Evolutionary conservation across 306 rosid genomes (phyloP).

Genomic region (Begonia loranthoides): DNA sequence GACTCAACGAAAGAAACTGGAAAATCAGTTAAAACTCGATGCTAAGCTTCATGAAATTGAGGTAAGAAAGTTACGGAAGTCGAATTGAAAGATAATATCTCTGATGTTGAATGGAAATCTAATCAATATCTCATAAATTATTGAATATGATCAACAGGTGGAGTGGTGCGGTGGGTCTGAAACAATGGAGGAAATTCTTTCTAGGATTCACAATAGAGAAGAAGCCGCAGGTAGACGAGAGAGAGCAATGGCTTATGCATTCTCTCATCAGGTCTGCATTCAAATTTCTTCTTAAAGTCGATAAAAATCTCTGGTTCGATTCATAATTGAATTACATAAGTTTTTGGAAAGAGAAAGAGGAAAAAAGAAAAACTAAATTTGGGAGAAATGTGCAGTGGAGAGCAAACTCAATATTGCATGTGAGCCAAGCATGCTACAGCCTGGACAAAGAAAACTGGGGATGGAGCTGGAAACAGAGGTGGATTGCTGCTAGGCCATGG

Average conservation of each 20-base stretch:
- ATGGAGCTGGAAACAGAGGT: slow-evolving; percentile 30
- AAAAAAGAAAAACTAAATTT: too few species aligned
- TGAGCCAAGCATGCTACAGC: slow-evolving; percentile 25
- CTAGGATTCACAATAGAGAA: slow-evolving; percentile 57
- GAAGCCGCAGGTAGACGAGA: slow-evolving; percentile 61
- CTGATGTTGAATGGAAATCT: too few species aligned
- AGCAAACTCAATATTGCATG: slow-evolving; percentile 57
- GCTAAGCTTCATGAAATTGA: slow-evolving; percentile 66
- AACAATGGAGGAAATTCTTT: slow-evolving; percentile 69
- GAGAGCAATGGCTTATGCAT: slow-evolving; percentile 80
- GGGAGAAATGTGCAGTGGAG: slow-evolving; percentile 45
- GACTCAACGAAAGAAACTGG: slow-evolving; percentile 36
- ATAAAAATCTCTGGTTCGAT: too few species aligned
- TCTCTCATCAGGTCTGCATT: slow-evolving; percentile 56
- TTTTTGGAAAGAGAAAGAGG: too few species aligned
- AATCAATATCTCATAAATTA: not conserved
- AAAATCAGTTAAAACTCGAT: slow-evolving; percentile 56
- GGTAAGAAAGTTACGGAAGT: slow-evolving; percentile 16
- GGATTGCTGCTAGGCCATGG: slow-evolving; percentile 61
- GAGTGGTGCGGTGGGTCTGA: slow-evolving; percentile 75
- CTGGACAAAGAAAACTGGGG: slow-evolving; percentile 69
- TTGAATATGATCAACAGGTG: slow-evolving; percentile 20
- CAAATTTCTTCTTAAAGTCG: too few species aligned
- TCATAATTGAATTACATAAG: too few species aligned
- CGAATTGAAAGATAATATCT: too few species aligned